These are phyloP conservation scores for Exophiala sp. DNA, from an alignment of 2,329 filamentous ascomycete species.

Conservation along the genomic window DNA sequence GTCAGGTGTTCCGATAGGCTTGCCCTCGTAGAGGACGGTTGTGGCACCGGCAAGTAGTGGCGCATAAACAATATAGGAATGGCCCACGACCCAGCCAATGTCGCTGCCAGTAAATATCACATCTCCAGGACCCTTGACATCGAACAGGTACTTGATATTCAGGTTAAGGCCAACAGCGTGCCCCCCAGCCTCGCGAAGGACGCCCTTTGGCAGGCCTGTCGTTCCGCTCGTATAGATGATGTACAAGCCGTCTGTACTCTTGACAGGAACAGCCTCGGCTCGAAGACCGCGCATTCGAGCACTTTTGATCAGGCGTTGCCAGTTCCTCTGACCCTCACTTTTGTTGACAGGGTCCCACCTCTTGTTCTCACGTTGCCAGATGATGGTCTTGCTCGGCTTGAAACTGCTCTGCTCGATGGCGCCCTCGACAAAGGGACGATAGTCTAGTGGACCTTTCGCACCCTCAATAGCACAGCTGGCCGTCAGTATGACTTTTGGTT, in stretches of 20 bases:
- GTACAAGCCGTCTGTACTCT: conserved; percentile 76
- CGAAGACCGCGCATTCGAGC: conserved; percentile 64
- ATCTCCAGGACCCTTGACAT: conserved; percentile 77
- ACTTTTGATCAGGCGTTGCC: conserved; percentile 72
- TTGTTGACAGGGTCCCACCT: conserved; percentile 69
- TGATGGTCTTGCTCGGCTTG: conserved; percentile 69
- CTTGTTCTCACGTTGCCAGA: conserved; percentile 80
- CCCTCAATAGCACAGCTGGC: conserved; percentile 92
- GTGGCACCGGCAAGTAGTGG: conserved; percentile 81
- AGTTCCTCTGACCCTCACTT: conserved; percentile 68
- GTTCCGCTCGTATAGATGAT: conserved; percentile 87
- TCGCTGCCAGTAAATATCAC: conserved; percentile 79
- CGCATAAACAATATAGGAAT: conserved; percentile 85
- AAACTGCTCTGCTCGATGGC: conserved; percentile 65
- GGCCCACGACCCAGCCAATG: conserved; percentile 84
- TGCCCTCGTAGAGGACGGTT: conserved; percentile 89
- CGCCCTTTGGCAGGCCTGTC: conserved; percentile 78
- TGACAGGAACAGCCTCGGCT: conserved; percentile 73
- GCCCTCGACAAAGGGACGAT: conserved; percentile 71
- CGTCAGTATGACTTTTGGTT: conserved; percentile 73
- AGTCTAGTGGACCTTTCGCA: conserved; percentile 72
- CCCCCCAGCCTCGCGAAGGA: conserved; percentile 76
- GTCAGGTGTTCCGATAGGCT: conserved; percentile 84
- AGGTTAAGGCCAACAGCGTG: conserved; percentile 82
- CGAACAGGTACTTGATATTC: conserved; percentile 78